These are phyloP conservation scores for Zhuliangozyma blackwelliae DNA, from an alignment of 1,139 yeast species.

Conservation along the genomic window DNA sequence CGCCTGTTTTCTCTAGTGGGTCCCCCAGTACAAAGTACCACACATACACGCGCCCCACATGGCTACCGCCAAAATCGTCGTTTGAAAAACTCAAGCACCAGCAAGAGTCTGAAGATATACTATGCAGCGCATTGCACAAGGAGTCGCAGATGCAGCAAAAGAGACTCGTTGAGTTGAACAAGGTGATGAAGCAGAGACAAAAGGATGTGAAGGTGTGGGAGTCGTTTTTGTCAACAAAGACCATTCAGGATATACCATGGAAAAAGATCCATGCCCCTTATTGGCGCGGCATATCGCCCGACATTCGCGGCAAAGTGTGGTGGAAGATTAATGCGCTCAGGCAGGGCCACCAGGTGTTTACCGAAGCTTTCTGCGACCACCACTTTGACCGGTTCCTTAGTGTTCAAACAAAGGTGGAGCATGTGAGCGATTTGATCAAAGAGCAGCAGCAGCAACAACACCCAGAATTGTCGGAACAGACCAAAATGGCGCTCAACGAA, in stretches of 20 bases:
- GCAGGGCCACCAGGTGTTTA: conserved; percentile 20
- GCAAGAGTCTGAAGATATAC: conserved; percentile 47
- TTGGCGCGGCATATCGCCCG: conserved; percentile 65
- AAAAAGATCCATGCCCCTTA: conserved; percentile 27
- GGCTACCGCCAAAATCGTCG: conserved; percentile 62
- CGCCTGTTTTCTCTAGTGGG: too few relatives aligned
- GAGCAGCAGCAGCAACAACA: neutral
- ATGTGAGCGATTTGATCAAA: neutral
- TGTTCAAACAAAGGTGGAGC: conserved; percentile 5
- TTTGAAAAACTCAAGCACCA: conserved; percentile 55
- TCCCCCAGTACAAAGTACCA: conserved; percentile 16
- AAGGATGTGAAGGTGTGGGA: conserved; percentile 45
- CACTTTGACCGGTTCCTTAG: conserved; percentile 15
- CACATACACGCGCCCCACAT: conserved; percentile 57
- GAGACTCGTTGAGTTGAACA: conserved; percentile 22
- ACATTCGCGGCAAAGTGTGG: conserved; percentile 51
- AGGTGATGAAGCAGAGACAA: conserved; percentile 22
- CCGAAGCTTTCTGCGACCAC: conserved; percentile 14
- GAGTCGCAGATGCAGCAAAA: conserved; percentile 33
- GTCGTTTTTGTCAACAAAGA: conserved; percentile 8
- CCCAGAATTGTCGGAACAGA: neutral
- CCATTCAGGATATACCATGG: conserved; percentile 27
- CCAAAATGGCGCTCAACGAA: conserved; percentile 1
- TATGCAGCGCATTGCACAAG: conserved; percentile 42
- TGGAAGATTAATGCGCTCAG: conserved; percentile 32